Evolutionary conservation across 192 early-diverging fungal species (phyloP).

Genomic region (Linderina pennispora): DNA sequence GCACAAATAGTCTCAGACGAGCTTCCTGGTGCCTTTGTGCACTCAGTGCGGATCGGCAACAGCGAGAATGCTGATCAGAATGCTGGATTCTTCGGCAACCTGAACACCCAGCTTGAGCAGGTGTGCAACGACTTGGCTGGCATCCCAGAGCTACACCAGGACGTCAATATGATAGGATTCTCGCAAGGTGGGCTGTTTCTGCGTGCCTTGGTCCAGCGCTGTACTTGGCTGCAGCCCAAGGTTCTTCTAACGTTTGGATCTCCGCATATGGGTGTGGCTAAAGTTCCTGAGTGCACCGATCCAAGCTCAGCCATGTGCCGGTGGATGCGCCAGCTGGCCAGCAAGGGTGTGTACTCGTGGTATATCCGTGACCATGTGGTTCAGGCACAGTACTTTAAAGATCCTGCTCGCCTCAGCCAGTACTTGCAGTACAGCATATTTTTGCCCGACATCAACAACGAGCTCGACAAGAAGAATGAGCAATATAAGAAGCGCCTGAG

Average conservation of each 20-base stretch:
- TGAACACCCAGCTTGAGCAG: conserved; percentile 71
- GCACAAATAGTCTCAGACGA: conserved; percentile 29
- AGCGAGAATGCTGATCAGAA: conserved; percentile 67
- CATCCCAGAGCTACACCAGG: conserved; percentile 56
- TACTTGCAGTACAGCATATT: conserved; percentile 80
- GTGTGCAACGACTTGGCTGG: conserved; percentile 64
- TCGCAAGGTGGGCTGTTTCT: conserved; percentile 71
- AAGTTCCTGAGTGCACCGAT: conserved; percentile 70
- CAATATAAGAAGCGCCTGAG: conserved; percentile 55
- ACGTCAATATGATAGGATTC: conserved; percentile 91
- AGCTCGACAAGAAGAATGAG: conserved; percentile 49
- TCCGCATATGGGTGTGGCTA: conserved; percentile 75
- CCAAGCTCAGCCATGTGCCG: conserved; percentile 53
- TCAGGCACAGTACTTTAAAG: conserved; percentile 95
- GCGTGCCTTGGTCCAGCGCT: conserved; percentile 78
- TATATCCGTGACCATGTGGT: conserved; percentile 80
- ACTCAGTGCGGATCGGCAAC: conserved; percentile 66
- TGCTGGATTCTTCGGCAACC: conserved; percentile 79
- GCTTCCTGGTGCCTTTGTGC: conserved; percentile 65
- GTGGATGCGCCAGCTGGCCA: conserved; percentile 71
- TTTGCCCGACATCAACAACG: conserved; percentile 86
- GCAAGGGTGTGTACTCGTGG: conserved; percentile 73
- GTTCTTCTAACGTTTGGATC: conserved; percentile 85
- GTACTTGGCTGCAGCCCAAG: conserved; percentile 64
- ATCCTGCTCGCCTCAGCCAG: conserved; percentile 51